A percentile compares a stretch with the other conserved stretches of the same genome.
phyloP scores from a whole-genome alignment of 78 protist species.

The Guillardia theta region DNA sequence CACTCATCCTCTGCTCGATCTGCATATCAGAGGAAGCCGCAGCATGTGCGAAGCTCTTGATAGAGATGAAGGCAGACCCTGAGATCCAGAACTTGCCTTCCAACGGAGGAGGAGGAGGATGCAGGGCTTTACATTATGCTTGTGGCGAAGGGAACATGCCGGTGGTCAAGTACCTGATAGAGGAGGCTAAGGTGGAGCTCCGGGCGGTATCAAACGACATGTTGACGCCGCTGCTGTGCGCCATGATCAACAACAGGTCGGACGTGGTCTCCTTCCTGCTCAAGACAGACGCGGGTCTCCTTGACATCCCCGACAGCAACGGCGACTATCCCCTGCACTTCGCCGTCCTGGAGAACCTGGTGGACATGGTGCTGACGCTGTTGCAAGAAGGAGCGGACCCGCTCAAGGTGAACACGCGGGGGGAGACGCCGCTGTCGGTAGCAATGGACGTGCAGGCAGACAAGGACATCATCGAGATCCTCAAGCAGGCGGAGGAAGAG shows the following conservation, averaged over 20 bases:
- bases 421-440: neutral
- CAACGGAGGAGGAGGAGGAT: neutral
- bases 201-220: constrained; percentile 21
- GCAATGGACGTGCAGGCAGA: neutral
- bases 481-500: neutral
- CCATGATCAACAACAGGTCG: neutral
- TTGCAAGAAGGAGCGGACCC: neutral
- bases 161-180: neutral
- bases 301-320: constrained; percentile 2
- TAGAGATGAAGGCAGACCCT: neutral
- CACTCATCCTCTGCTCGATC: neutral
- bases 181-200: neutral
- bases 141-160: constrained; percentile 42
- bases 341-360: neutral
- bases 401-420: neutral
- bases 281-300: neutral
- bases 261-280: neutral
- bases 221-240: neutral
- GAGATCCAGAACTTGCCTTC: neutral
- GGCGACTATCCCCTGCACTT: constrained; percentile 30
- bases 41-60: neutral
- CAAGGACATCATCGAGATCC: neutral
- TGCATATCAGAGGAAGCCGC: neutral
- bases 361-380: neutral
- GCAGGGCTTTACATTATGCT: constrained; percentile 14